Base-by-base conservation (phyloP, 2,329 filamentous ascomycete species). In the Aschersonia sp. region DNA sequence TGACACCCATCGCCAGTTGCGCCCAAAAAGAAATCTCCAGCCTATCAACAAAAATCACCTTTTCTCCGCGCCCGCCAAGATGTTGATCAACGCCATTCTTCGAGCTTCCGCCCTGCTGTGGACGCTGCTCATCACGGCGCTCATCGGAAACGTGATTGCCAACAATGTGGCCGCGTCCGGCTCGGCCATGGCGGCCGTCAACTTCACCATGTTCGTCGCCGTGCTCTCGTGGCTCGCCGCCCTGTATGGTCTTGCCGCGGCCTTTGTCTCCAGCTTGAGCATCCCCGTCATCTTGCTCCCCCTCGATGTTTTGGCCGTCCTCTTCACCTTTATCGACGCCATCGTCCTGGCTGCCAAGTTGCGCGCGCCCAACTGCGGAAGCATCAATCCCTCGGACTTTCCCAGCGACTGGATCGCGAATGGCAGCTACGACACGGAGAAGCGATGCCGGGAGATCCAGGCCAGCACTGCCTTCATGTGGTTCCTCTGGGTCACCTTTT, bases 401-500 rank as follows among this genome's bases (percentile, higher is more conserved):
- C 57, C 62, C 32, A 42, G 55, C 56, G 73, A 75, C 63, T 75
- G 71, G 66, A 78, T 85, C 59, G 81, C 72, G 30, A 83, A 73
- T 60, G 81, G 81, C 49, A 80, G 79, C 43, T 51, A 53, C 51
- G 60, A 81, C 63, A 68, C 73, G 50, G 63, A 70, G 60, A 79
- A 81, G 68, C 76, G 83, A 54, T 89, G 85, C 67, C 79, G 77
- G 52, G 79, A 87, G 66, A 76, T 86, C 12, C 85, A 89, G 68
- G 85, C 85, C 39, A 75, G 76, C 52, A 78, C 76, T 35, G 83
- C 78, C 39, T 90, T 90, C 68, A 73, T 87, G 66, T 90, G 83
- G 83, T 88, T 89, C 67, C 74, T 86, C 45, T 86, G 82, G 61
- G 72, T 68, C 40, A 70, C 74, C 30, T 84, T 82, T 58, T 66